Evolutionary conservation across 176 grass and related monocot genomes (phyloP).

Genomic region (Phyllostachys edulis): DNA sequence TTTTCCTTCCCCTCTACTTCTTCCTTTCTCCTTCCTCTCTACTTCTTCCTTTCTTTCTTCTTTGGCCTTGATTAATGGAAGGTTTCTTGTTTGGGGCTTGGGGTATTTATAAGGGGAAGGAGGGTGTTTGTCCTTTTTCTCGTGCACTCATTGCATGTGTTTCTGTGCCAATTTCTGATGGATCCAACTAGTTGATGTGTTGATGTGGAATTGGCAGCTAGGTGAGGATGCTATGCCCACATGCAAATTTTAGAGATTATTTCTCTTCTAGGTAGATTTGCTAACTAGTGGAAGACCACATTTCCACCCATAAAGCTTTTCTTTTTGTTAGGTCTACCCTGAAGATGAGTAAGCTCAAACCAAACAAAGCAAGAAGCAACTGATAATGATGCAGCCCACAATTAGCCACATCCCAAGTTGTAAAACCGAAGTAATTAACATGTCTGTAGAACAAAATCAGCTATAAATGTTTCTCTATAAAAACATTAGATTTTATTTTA

Average conservation of each 20-base stretch:
- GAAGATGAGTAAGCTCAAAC: background rate
- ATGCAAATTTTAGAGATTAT: background rate
- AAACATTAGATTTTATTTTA: background rate
- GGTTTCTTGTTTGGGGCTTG: background rate
- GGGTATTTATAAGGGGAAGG: slow-evolving; percentile 55
- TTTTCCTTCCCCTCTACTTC: background rate
- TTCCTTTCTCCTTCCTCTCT: too few species aligned
- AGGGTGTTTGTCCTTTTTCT: slow-evolving; percentile 1
- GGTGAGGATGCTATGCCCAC: background rate
- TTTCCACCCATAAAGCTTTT: background rate
- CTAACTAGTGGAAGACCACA: background rate
- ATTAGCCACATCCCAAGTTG: background rate
- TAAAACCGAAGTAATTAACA: background rate
- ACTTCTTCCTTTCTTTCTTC: background rate
- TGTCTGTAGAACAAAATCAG: background rate
- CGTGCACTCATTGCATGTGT: slow-evolving; percentile 53
- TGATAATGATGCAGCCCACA: background rate
- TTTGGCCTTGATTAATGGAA: background rate
- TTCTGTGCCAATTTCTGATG: slow-evolving; percentile 38
- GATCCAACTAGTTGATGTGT: background rate
- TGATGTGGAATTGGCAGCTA: background rate
- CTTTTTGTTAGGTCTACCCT: background rate
- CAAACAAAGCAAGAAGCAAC: background rate
- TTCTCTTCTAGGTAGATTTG: background rate
- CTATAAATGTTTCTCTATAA: background rate